Conservation (phyloP, 169 alveolate genomes). For the Plasmodium sp. region DNA sequence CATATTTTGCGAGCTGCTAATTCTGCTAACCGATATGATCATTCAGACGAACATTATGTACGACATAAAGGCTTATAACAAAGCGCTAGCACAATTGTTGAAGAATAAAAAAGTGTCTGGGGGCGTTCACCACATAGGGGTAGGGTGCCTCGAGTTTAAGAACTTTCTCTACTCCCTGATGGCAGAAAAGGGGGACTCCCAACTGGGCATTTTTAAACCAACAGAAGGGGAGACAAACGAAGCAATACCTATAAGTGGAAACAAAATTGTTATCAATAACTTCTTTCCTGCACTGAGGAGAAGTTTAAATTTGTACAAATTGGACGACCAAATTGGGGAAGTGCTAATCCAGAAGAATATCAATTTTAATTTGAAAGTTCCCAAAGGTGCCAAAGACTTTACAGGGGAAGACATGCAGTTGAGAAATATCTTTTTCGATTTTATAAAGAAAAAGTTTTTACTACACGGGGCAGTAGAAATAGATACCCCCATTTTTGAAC, state of each 20-base stretch:
- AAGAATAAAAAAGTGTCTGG: constrained; percentile 60
- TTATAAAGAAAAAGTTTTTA: constrained; percentile 89
- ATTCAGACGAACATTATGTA: constrained; percentile 63
- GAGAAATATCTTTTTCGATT: constrained; percentile 90
- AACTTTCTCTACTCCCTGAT: constrained; percentile 54
- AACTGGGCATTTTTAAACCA: background rate
- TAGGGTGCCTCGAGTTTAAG: constrained; percentile 67
- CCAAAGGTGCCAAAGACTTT: constrained; percentile 97
- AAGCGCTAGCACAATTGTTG: constrained; percentile 27
- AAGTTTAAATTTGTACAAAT: constrained; percentile 20
- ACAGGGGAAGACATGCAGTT: constrained; percentile 94
- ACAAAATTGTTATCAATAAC: background rate
- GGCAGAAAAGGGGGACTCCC: background rate
- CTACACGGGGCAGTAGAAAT: constrained; percentile 97
- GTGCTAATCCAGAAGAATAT: constrained; percentile 81
- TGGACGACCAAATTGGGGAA: constrained; percentile 18
- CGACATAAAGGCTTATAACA: constrained; percentile 67
- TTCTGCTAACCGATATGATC: constrained; percentile 46
- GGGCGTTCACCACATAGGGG: constrained; percentile 44
- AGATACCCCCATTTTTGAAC: constrained; percentile 98
- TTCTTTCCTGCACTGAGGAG: background rate
- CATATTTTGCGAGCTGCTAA: constrained; percentile 8
- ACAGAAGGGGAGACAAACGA: background rate
- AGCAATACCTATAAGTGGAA: background rate
- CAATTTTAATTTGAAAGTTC: constrained; percentile 89